These are phyloP conservation scores for Fusarium sp. DNA, from an alignment of 2,329 filamentous ascomycete genomes.

Conservation along the genomic window DNA sequence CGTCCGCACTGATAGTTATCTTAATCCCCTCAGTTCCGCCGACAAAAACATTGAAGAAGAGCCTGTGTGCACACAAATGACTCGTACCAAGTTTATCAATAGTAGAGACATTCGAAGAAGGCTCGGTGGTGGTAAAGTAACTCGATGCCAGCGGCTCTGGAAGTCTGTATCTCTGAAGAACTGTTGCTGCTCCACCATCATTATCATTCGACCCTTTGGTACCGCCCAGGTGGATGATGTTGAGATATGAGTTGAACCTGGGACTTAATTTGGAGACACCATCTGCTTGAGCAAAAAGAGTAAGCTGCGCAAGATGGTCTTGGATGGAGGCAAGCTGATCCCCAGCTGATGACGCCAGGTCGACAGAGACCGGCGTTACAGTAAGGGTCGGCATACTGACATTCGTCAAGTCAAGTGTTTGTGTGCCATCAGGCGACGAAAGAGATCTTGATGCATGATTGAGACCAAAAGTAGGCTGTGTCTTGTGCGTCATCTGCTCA, in stretches of 20 bases:
- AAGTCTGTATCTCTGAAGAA: constrained; percentile 8
- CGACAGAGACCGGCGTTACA: neutral
- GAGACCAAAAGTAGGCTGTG: constrained; percentile 10
- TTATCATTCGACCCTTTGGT: rapidly evolving
- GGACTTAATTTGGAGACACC: neutral
- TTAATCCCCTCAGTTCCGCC: neutral
- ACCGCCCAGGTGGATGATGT: constrained; percentile 9
- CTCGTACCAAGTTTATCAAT: neutral
- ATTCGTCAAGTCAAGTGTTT: constrained; percentile 16
- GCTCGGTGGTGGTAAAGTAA: constrained; percentile 7
- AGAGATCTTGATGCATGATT: constrained; percentile 30
- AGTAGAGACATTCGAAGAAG: neutral
- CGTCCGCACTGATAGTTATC: neutral
- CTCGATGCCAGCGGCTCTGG: constrained; percentile 8
- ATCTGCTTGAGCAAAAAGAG: constrained; percentile 8
- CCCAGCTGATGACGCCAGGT: neutral
- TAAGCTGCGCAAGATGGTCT: constrained; percentile 18
- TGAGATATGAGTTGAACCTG: constrained; percentile 18
- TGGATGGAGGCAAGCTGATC: neutral
- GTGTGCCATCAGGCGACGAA: neutral
- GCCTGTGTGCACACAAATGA: neutral
- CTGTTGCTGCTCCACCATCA: rapidly evolving
- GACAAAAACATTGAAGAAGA: constrained; percentile 13
- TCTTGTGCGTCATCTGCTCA: rapidly evolving
- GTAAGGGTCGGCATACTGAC: constrained; percentile 13